A percentile compares a stretch with the other conserved stretches of the same genome.
Conservation (phyloP, 140 eudicot species). For the Ambrosia hybrid region DNA sequence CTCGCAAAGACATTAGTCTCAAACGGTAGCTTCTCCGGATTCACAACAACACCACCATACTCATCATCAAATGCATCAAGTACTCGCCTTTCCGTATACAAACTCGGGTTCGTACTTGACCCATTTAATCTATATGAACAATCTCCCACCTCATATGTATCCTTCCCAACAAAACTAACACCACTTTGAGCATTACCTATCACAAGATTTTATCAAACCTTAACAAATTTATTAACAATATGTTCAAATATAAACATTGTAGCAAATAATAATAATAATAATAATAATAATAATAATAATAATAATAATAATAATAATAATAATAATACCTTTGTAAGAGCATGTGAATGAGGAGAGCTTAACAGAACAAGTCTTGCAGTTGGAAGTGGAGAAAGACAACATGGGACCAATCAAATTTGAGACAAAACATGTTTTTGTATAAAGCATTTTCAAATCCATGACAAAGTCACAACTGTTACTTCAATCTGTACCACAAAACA, state of each 20-base stretch:
- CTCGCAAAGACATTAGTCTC: slow-evolving; percentile 56
- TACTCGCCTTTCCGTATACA: slow-evolving; percentile 30
- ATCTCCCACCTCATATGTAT: slow-evolving; percentile 35
- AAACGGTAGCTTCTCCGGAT: slow-evolving; percentile 63
- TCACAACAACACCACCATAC: slow-evolving; percentile 71
- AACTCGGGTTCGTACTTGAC: slow-evolving; percentile 38
- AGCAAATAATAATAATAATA: not conserved
- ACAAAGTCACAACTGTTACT: slow-evolving; percentile 13
- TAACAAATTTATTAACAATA: not conserved
- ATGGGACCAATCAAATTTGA: slow-evolving; percentile 38
- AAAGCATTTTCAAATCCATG: slow-evolving; percentile 52
- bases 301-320: no score
- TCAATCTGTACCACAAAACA: slow-evolving; percentile 27
- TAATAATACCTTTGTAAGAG: slow-evolving; percentile 63
- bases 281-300: no score
- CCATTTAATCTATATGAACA: slow-evolving; percentile 41
- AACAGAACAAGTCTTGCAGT: slow-evolving; percentile 16
- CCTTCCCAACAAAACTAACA: slow-evolving; percentile 31
- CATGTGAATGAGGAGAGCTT: slow-evolving; percentile 31
- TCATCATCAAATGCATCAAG: slow-evolving; percentile 80
- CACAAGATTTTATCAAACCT: slow-evolving; percentile 3
- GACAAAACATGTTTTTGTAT: slow-evolving; percentile 33
- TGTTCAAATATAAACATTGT: not conserved
- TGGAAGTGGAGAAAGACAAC: slow-evolving; percentile 36
- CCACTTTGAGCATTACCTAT: slow-evolving; percentile 38